phyloP scores from a whole-genome alignment of 2,329 filamentous ascomycete species.

The Monosporascus sp. region DNA sequence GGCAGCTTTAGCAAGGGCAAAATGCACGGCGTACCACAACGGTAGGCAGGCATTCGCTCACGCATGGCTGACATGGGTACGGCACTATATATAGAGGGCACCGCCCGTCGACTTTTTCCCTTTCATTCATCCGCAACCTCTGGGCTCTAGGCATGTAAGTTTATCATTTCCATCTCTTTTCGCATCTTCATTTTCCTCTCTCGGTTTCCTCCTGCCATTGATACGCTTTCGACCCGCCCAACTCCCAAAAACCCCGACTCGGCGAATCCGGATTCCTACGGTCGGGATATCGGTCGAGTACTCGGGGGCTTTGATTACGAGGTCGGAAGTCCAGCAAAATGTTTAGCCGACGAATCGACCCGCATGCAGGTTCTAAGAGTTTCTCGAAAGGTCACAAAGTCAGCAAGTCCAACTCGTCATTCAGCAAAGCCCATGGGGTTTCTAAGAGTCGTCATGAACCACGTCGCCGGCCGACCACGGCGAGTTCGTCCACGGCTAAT shows the following conservation, averaged over 20 bases:
- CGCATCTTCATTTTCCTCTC: neutral
- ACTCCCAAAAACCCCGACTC: too few species aligned
- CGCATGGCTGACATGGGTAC: neutral
- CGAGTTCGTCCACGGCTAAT: constrained; percentile 32
- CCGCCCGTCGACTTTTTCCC: neutral
- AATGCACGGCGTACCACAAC: neutral
- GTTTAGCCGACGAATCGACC: constrained; percentile 45
- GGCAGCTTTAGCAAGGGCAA: neutral
- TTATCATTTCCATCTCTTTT: neutral
- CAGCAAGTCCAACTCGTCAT: constrained; percentile 48
- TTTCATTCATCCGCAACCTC: neutral
- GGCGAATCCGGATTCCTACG: too few species aligned
- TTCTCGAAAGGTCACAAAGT: constrained; percentile 49
- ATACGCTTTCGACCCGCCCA: neutral
- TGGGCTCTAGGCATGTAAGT: neutral
- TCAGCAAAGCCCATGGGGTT: constrained; percentile 50
- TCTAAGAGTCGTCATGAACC: constrained; percentile 52
- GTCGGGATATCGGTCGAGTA: neutral
- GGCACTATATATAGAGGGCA: neutral
- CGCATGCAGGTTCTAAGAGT: constrained; percentile 39
- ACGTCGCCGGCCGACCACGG: constrained; percentile 44
- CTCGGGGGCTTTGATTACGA: constrained; percentile 1
- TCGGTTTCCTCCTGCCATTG: neutral
- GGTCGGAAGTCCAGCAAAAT: constrained; percentile 29
- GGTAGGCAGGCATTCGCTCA: neutral